Evolutionary conservation across 139 green algal genomes (phyloP).

Genomic region (Picochlorum sp.): DNA sequence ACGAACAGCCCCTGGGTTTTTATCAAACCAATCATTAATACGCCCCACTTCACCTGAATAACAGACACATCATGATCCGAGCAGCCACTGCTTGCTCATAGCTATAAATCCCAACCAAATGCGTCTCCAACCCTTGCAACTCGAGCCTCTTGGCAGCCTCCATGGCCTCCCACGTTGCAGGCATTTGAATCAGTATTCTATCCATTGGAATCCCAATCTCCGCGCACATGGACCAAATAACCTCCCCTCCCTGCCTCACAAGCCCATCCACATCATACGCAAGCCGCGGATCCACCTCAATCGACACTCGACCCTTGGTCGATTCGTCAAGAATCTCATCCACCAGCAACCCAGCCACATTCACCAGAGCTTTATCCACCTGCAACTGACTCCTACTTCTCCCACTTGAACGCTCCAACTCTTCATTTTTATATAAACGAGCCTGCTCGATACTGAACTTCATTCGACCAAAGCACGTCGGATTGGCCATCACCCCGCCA

Average conservation of each 20-base stretch:
- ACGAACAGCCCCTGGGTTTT: conserved; percentile 61
- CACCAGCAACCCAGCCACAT: conserved; percentile 59
- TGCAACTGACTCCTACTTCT: conserved; percentile 15
- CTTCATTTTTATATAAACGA: conserved; percentile 40
- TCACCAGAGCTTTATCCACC: conserved; percentile 67
- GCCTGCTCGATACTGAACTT: conserved; percentile 61
- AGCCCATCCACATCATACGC: conserved; percentile 51
- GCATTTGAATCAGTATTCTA: conserved; percentile 60
- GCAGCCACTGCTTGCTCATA: conserved; percentile 65
- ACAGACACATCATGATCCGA: conserved; percentile 65
- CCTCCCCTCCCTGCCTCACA: conserved; percentile 27
- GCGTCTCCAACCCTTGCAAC: conserved; percentile 47
- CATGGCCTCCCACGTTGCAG: conserved; percentile 70
- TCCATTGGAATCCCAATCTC: conserved; percentile 45
- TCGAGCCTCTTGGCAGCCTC: conserved; percentile 60
- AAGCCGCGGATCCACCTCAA: conserved; percentile 64
- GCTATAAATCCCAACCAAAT: conserved; percentile 58
- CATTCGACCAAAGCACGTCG: conserved; percentile 2
- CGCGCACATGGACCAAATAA: conserved; percentile 43
- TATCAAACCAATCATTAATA: conserved; percentile 78
- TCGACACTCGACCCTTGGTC: conserved; percentile 53
- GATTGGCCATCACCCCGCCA: conserved; percentile 36
- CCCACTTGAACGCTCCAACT: neutral
- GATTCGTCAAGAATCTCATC: conserved; percentile 31
- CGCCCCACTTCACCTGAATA: conserved; percentile 67